phyloP scores from a whole-genome alignment of 768 basidiomycete species.

The Suillus subluteus region DNA sequence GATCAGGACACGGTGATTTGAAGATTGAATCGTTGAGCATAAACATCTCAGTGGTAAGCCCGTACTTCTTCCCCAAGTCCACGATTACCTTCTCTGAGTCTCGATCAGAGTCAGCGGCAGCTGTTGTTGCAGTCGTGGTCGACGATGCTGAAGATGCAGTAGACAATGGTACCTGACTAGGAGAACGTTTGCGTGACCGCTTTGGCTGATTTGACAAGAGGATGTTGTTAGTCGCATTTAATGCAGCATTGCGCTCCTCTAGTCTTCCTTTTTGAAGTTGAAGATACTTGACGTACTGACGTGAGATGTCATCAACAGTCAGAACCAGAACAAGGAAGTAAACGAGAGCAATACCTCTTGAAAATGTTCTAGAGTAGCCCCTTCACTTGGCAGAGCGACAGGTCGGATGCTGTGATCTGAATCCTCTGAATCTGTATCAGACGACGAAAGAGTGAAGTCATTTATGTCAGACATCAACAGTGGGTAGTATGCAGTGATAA shows the following conservation, averaged over 20 bases:
- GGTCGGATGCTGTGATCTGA: not conserved
- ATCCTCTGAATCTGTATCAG: not conserved
- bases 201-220: not conserved
- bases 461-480: not conserved
- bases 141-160: not conserved
- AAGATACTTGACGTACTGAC: not conserved
- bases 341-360: not conserved
- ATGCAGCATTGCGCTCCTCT: not conserved
- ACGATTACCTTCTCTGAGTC: not conserved
- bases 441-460: not conserved
- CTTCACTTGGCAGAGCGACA: not conserved
- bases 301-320: not conserved
- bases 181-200: not conserved
- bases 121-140: not conserved
- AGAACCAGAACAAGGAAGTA: not conserved
- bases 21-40: not conserved
- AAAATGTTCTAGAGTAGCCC: constrained; percentile 1
- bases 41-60: not conserved
- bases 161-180: not conserved
- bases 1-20: not conserved
- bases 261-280: not conserved
- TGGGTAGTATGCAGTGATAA: not conserved
- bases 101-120: not conserved
- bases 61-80: constrained; percentile 5
- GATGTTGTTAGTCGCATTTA: not conserved